Conservation (phyloP, 2,329 filamentous ascomycete species). For the Sarocladiaceae sp. region DNA sequence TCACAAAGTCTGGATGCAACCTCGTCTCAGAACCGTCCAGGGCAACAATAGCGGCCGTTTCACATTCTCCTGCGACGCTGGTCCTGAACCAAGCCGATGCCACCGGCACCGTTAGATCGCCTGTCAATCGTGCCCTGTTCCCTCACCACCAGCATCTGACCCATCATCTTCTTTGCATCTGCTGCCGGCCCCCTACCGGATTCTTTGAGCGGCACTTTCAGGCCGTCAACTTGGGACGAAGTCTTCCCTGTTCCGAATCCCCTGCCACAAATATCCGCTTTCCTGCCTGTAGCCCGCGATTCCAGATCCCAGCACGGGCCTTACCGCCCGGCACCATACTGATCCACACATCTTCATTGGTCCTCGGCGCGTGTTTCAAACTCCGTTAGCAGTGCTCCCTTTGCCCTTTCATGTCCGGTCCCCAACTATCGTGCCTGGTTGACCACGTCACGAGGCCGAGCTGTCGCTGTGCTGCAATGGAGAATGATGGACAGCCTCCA, state of each 20-base stretch:
- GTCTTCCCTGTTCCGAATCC: background rate
- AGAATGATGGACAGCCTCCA: too few relatives aligned
- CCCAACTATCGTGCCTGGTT: too few relatives aligned
- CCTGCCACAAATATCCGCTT: background rate
- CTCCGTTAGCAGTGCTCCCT: background rate
- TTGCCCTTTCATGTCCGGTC: too few relatives aligned
- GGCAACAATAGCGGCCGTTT: slow-evolving; percentile 4
- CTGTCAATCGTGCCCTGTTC: too few relatives aligned
- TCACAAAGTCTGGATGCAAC: too few relatives aligned
- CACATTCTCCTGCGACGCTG: slow-evolving; percentile 8
- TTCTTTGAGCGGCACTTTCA: slow-evolving; percentile 8
- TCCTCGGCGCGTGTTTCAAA: slow-evolving; percentile 8
- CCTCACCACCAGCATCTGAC: background rate
- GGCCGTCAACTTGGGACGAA: slow-evolving; percentile 8
- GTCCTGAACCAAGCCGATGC: too few relatives aligned
- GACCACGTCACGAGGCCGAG: too few relatives aligned
- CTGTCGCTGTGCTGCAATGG: too few relatives aligned
- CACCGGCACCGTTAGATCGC: too few relatives aligned
- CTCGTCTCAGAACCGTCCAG: slow-evolving; percentile 2
- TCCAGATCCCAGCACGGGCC: slow-evolving; percentile 5
- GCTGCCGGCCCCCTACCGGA: too few relatives aligned
- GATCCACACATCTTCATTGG: background rate
- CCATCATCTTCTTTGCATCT: too few relatives aligned
- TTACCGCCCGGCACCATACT: background rate
- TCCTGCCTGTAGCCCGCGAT: background rate